Evolutionary conservation across 495 filamentous ascomycete genomes (phyloP), one percentile per base, ranked within the genome.

Genomic region (Penicillium verhagenii): DNA sequence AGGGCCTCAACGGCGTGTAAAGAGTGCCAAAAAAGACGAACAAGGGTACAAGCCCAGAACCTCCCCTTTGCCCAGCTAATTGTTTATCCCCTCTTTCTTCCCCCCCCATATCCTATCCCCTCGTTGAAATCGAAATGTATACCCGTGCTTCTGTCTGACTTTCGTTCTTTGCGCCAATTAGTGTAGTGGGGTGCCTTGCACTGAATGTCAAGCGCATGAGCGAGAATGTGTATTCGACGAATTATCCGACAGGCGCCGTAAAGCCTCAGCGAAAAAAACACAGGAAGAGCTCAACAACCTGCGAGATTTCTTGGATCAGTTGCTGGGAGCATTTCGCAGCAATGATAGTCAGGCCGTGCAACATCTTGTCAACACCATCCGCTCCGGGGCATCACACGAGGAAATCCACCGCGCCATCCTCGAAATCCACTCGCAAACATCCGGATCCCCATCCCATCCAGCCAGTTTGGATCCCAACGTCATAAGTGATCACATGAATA

Each of bases 11-110:
- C 68, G 11, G 74, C 74, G 20, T 77, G 74, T 54, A 58, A 52
- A 25, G 72, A 77, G 54, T 77, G 74, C 57, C 70, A 77, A 57
- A 66, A 57, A 45, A 63, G 70, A 38, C 69, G 74, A 24, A 76
- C 72, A 38, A 75, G 71, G 71, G 74, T 77, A 71, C 14, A 56
- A 25, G n/a, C 43, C 49, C 50, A 42, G 33, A 38, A 16, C 40
- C 40, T 43, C 23, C 48, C 47, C 35, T 44, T 38, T 25, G 28
- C 37, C 25, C 33, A 43, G 31, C 39, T n/a, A n/a, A n/a, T n/a
- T n/a, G n/a, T 38, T 54, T 11, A 31, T 29, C 48, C 21, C 24
- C 44, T 40, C 53, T 45, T 46, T 31, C 19, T 44, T 53, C 44
- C 11, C 14, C 31, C 43, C 14, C 25, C 28, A 24, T 25, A 1